phyloP scores from a whole-genome alignment of 305 asterid species.

The Fraxinus sp. region DNA sequence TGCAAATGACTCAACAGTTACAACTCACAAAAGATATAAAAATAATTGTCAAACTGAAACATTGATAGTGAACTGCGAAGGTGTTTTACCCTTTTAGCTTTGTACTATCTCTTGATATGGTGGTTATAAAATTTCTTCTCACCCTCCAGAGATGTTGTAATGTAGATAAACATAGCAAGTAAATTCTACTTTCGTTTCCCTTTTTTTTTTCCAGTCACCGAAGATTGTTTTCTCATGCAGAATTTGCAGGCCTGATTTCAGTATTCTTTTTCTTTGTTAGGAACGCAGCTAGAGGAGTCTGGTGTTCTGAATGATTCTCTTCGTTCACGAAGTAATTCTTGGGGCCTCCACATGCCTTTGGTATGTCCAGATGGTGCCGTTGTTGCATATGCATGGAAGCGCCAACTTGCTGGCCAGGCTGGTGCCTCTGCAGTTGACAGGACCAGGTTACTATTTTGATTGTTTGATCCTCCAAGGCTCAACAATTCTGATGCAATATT shows the following conservation, averaged over 20 bases:
- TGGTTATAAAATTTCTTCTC: background rate
- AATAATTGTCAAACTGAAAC: slow-evolving; percentile 3
- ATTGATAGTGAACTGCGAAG: background rate
- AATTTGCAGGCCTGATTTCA: background rate
- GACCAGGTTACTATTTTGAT: slow-evolving; percentile 53
- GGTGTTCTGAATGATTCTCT: slow-evolving; percentile 88
- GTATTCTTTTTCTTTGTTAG: slow-evolving; percentile 36
- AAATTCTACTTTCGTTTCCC: background rate
- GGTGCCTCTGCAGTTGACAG: slow-evolving; percentile 99
- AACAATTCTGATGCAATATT: background rate
- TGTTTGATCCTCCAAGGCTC: slow-evolving; percentile 18
- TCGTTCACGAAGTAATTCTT: slow-evolving; percentile 82
- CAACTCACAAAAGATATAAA: background rate
- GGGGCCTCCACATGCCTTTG: slow-evolving; percentile 99
- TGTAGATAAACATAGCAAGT: background rate
- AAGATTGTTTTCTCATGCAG: slow-evolving; percentile 4
- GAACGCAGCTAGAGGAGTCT: slow-evolving; percentile 87
- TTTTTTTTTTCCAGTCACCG: background rate
- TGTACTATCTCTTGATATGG: background rate
- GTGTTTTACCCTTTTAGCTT: background rate
- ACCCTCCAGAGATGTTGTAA: slow-evolving; percentile 5
- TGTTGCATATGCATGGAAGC: slow-evolving; percentile 98
- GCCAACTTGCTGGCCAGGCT: slow-evolving; percentile 99
- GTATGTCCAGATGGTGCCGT: slow-evolving; percentile 98
- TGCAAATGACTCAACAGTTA: background rate